Evolutionary conservation across 208 protist species (phyloP).

Genomic region (Angomonas ambiguus): DNA sequence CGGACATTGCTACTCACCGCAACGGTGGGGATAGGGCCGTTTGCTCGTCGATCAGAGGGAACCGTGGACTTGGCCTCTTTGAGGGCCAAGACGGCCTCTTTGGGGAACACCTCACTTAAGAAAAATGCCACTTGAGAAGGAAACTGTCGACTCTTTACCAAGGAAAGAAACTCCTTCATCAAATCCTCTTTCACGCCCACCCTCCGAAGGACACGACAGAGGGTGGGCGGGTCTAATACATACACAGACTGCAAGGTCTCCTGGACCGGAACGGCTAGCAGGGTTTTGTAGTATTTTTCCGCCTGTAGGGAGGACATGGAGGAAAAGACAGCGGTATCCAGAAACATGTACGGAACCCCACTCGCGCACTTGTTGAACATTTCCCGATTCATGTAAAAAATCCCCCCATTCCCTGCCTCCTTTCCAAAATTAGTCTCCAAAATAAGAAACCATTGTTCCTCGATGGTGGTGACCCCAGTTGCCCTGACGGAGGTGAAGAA

Average conservation of each 20-base stretch:
- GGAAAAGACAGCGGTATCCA: slow-evolving; percentile 20
- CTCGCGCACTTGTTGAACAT: slow-evolving; percentile 39
- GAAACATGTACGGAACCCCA: slow-evolving; percentile 46
- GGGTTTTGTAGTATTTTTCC: slow-evolving; percentile 2
- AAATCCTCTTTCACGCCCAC: background rate
- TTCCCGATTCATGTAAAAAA: slow-evolving; percentile 51
- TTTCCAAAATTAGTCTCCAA: slow-evolving; percentile 68
- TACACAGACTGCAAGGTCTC: background rate
- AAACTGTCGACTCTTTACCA: background rate
- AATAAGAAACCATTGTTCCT: slow-evolving; percentile 67
- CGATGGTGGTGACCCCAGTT: slow-evolving; percentile 51
- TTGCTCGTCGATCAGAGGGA: too few relatives aligned
- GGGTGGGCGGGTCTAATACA: background rate
- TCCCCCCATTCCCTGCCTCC: slow-evolving; percentile 37
- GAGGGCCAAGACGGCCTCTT: background rate
- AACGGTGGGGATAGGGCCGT: background rate
- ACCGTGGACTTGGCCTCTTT: too few relatives aligned
- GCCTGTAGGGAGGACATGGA: background rate
- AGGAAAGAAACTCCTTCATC: background rate
- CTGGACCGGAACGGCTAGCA: background rate
- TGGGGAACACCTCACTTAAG: background rate
- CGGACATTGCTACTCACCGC: background rate
- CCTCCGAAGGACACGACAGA: background rate
- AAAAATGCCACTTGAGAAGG: background rate
- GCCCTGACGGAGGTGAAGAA: slow-evolving; percentile 80